A percentile compares a stretch with the other conserved stretches of the same genome.
These are phyloP conservation scores for Scheffersomyces lignicola DNA, from an alignment of 1,139 yeast genomes.

Conservation along the genomic window DNA sequence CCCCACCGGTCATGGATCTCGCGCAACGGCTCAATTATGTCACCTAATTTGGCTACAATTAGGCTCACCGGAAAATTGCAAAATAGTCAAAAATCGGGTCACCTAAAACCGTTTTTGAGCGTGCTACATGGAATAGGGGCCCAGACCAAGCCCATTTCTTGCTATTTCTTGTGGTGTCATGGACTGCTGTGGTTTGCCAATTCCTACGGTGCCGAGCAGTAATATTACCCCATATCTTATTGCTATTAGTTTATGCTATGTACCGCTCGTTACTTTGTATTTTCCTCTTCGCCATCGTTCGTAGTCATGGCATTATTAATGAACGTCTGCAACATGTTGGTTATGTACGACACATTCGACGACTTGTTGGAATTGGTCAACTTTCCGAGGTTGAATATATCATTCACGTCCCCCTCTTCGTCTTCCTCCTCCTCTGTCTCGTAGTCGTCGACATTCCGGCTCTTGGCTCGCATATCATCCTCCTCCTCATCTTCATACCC, in stretches of 20 bases:
- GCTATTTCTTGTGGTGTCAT: too few relatives aligned
- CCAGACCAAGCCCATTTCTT: too few relatives aligned
- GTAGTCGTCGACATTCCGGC: conserved; percentile 17
- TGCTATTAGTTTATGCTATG: background rate
- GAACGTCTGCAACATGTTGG: conserved; percentile 41
- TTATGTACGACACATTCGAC: conserved; percentile 31
- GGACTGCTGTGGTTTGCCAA: too few relatives aligned
- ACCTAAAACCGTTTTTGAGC: too few relatives aligned
- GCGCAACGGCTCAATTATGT: too few relatives aligned
- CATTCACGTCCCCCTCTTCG: conserved; percentile 20
- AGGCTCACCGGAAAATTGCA: too few relatives aligned
- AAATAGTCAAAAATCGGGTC: too few relatives aligned
- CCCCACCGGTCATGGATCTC: too few relatives aligned
- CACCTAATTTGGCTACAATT: too few relatives aligned
- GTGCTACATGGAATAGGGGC: too few relatives aligned
- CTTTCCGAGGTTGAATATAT: conserved; percentile 28
- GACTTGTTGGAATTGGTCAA: conserved; percentile 23
- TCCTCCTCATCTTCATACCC: conserved; percentile 14
- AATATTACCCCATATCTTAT: background rate
- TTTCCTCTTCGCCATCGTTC: conserved; percentile 1
- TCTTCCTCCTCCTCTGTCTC: conserved; percentile 19
- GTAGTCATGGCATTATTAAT: conserved; percentile 29
- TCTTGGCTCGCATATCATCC: conserved; percentile 9
- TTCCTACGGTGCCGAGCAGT: background rate
- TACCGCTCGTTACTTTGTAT: conserved; percentile 2